Percentiles rank a stretch among this genome's conserved stretches.
Conservation (phyloP, 352 stramenopile species). For the Peronospora tabacina region DNA sequence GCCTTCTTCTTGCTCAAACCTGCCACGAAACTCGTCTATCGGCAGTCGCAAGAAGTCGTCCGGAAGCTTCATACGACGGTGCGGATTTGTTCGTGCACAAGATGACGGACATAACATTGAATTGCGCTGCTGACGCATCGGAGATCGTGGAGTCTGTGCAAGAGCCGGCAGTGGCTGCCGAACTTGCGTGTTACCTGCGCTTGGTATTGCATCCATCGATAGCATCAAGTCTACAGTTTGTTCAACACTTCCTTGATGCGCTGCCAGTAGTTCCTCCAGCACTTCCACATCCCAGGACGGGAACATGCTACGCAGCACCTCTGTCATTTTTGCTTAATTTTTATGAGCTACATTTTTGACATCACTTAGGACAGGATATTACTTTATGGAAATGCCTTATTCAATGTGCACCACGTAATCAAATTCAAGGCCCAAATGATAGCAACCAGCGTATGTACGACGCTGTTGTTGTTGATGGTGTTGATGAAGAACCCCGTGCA, state of each 20-base stretch:
- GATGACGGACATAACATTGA: constrained; percentile 9
- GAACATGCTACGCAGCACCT: constrained; percentile 70
- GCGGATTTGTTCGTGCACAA: constrained; percentile 9
- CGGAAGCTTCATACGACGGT: constrained; percentile 35
- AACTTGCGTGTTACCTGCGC: neutral
- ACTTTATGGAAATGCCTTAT: neutral
- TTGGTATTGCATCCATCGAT: constrained; percentile 48
- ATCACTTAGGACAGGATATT: constrained; percentile 5
- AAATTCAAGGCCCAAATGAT: constrained; percentile 7
- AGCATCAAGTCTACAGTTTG: constrained; percentile 69
- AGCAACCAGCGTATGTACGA: constrained; percentile 7
- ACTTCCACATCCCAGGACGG: constrained; percentile 56
- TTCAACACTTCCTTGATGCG: constrained; percentile 60
- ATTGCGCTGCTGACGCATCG: constrained; percentile 9
- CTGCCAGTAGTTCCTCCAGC: constrained; percentile 54
- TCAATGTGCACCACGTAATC: no score
- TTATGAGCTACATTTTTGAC: constrained; percentile 6
- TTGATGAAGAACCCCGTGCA: constrained; percentile 9
- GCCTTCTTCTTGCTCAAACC: constrained; percentile 63
- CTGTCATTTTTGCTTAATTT: constrained; percentile 34
- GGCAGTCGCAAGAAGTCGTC: constrained; percentile 72
- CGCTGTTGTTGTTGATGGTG: constrained; percentile 21
- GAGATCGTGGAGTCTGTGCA: constrained; percentile 5
- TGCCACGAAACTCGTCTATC: constrained; percentile 11
- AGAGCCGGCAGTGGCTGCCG: constrained; percentile 12